Conservation (phyloP, 495 filamentous ascomycete genomes). For the Diplogelasinospora grovesii region DNA sequence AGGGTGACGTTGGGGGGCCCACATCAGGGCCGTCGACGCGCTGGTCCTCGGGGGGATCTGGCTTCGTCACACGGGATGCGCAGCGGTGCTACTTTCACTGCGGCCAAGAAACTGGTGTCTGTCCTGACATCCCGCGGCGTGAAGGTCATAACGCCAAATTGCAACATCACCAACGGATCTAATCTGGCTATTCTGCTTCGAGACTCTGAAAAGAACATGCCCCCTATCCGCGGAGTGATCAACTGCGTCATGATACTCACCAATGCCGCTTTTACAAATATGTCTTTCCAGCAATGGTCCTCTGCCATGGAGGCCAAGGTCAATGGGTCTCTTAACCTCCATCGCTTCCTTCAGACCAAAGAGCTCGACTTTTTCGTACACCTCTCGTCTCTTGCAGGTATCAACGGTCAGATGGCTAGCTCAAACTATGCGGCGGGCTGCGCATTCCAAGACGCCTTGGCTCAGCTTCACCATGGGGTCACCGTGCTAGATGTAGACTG, state of each 20-base stretch:
- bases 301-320: neutral
- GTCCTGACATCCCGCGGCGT: too few relatives aligned
- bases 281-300: neutral
- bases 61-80: neutral
- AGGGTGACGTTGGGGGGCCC: conserved; percentile 19
- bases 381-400: neutral
- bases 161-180: neutral
- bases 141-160: neutral
- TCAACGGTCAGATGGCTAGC: neutral
- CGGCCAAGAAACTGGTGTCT: too few relatives aligned
- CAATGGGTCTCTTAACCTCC: neutral
- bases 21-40: conserved; percentile 2
- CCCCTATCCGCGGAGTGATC: neutral
- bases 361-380: neutral
- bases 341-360: neutral
- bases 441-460: neutral
- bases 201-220: neutral
- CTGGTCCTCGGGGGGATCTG: neutral
- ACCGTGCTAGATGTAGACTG: too few relatives aligned
- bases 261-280: neutral
- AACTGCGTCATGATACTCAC: neutral
- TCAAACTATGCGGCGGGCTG: neutral
- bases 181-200: neutral
- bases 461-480: too few relatives aligned
- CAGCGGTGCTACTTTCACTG: too few relatives aligned